Conservation (phyloP, 441 rosid species). For the Arabidopsis lyrata region DNA sequence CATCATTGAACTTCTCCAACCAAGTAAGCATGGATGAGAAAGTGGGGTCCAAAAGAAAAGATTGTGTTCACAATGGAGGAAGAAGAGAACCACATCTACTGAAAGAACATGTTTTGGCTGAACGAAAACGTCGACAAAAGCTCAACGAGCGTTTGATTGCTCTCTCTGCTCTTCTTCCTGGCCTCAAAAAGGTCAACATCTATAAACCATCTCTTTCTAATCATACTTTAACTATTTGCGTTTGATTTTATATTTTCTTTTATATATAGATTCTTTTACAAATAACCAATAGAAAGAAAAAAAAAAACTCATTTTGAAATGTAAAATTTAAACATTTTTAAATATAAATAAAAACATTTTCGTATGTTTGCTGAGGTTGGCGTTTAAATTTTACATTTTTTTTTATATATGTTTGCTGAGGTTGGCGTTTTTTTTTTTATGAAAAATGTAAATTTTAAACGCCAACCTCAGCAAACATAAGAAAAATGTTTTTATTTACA, state of each 20-base stretch:
- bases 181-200: slow-evolving; percentile 44
- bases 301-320: not conserved
- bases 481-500: not conserved
- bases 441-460: not conserved
- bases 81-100: slow-evolving; percentile 43
- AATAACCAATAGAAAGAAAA: not conserved
- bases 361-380: too few relatives aligned
- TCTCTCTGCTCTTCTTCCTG: slow-evolving; percentile 50
- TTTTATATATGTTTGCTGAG: too few relatives aligned
- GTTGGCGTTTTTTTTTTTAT: too few relatives aligned
- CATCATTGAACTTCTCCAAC: slow-evolving; percentile 40
- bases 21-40: slow-evolving; percentile 16
- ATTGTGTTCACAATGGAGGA: slow-evolving; percentile 27
- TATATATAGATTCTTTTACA: not conserved
- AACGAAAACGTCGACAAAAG: slow-evolving; percentile 47
- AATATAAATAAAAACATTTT: too few relatives aligned
- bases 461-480: not conserved
- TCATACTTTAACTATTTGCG: not conserved
- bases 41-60: slow-evolving; percentile 28
- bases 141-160: slow-evolving; percentile 49
- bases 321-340: too few relatives aligned
- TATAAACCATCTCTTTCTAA: slow-evolving; percentile 3
- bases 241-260: not conserved
- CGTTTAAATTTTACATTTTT: too few relatives aligned
- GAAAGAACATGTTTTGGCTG: slow-evolving; percentile 50